Percentiles rank a stretch among this genome's conserved stretches.
phyloP scores from a whole-genome alignment of 768 basidiomycete genomes.

The Epithele typhae region DNA sequence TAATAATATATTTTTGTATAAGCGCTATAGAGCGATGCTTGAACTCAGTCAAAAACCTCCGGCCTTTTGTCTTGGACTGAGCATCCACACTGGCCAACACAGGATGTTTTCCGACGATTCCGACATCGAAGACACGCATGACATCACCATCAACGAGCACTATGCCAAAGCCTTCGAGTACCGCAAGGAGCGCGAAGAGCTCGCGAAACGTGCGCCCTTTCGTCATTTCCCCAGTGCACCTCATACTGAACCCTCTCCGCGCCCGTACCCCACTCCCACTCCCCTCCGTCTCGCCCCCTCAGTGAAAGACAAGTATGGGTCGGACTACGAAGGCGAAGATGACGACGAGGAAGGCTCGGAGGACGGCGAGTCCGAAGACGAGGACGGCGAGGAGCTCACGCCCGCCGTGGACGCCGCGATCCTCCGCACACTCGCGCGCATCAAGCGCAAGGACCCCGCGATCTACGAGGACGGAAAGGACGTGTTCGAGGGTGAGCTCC shows the following conservation, averaged over 20 bases:
- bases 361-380: slow-evolving; percentile 82
- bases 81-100: too few relatives aligned
- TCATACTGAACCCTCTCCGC: background rate
- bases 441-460: slow-evolving; percentile 74
- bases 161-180: slow-evolving; percentile 81
- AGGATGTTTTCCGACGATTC: slow-evolving; percentile 26
- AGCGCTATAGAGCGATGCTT: too few relatives aligned
- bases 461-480: slow-evolving; percentile 72
- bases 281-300: background rate
- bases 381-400: slow-evolving; percentile 92
- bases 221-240: background rate
- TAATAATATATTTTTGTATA: too few relatives aligned
- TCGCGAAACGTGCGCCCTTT: slow-evolving; percentile 60
- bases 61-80: too few relatives aligned
- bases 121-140: slow-evolving; percentile 39
- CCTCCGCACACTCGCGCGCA: slow-evolving; percentile 81
- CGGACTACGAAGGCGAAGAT: slow-evolving; percentile 55
- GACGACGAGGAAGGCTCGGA: slow-evolving; percentile 62
- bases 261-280: too few relatives aligned
- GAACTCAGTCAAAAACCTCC: too few relatives aligned
- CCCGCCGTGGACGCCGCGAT: slow-evolving; percentile 94
- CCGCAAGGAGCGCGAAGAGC: slow-evolving; percentile 82
- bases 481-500: slow-evolving; percentile 72
- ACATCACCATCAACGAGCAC: slow-evolving; percentile 67
- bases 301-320: slow-evolving; percentile 90